A percentile compares a stretch with the other conserved stretches of the same genome.
Conservation (phyloP, 2,329 filamentous ascomycete species). For the Delphinella strobiligena region DNA sequence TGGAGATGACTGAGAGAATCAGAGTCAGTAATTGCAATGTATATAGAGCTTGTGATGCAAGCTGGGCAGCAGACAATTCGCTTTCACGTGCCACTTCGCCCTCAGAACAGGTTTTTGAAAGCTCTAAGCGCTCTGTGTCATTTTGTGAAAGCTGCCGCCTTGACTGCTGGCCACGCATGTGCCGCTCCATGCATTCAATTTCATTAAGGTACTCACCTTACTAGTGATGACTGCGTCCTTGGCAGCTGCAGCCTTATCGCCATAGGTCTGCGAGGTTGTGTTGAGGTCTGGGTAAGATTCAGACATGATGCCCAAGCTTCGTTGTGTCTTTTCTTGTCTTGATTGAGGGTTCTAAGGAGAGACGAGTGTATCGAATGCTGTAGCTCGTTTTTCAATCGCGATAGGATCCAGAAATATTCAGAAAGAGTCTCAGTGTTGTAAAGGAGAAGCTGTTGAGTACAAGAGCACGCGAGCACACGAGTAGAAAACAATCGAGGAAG, state of each 20-base stretch:
- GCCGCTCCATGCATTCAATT: slow-evolving; percentile 23
- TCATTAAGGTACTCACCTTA: slow-evolving; percentile 28
- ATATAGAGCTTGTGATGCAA: no score
- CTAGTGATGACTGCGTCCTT: slow-evolving; percentile 28
- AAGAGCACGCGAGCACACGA: not conserved
- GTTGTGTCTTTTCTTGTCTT: not conserved
- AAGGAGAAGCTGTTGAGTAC: not conserved
- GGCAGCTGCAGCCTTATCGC: slow-evolving; percentile 1
- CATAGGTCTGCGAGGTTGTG: slow-evolving; percentile 12
- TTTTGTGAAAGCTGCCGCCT: slow-evolving; percentile 18
- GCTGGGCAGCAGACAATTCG: no score
- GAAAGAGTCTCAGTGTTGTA: not conserved
- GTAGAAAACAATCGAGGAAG: not conserved
- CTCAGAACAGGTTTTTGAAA: no score
- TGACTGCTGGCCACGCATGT: no score
- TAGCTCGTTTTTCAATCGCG: not conserved
- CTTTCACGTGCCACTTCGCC: no score
- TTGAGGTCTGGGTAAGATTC: slow-evolving; percentile 20
- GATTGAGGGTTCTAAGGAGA: not conserved
- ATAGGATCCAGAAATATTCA: not conserved
- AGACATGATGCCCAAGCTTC: not conserved
- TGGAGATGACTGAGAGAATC: slow-evolving; percentile 18
- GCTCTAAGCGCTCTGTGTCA: no score
- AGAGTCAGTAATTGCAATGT: not conserved
- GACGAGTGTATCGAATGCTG: not conserved